Conservation (phyloP, 305 asterid genomes). For the Fraxinus greggii region DNA sequence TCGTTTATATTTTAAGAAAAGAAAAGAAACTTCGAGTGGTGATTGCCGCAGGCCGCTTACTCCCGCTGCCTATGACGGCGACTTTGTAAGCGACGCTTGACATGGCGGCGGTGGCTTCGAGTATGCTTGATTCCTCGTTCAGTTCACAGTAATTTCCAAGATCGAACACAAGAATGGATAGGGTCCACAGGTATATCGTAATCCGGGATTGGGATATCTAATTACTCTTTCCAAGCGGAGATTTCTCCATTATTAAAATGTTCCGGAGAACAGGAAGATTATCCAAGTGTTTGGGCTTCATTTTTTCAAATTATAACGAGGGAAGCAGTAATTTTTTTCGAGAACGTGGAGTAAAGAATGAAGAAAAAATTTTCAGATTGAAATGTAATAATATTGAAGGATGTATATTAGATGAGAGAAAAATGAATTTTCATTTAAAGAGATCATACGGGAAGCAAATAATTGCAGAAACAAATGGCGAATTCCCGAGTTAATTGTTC, state of each 20-base stretch:
- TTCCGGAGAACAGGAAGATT: not conserved
- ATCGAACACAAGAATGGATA: not conserved
- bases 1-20: not conserved
- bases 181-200: not conserved
- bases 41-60: conserved; percentile 51
- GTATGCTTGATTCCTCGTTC: not conserved
- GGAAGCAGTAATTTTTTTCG: not conserved
- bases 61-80: conserved; percentile 89
- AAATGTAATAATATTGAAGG: no score
- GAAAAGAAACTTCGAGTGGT: not conserved
- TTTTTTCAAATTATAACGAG: not conserved
- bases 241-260: not conserved
- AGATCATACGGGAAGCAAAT: no score
- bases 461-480: no score
- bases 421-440: no score
- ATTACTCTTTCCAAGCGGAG: not conserved
- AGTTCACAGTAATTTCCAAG: not conserved
- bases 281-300: not conserved
- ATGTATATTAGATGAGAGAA: no score
- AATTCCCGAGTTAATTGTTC: no score
- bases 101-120: conserved; percentile 39
- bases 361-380: no score
- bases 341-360: not conserved
- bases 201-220: not conserved
- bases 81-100: conserved; percentile 56